These are phyloP conservation scores for Cadophora luteo-olivacea DNA, from an alignment of 2,329 filamentous ascomycete species.

Conservation along the genomic window DNA sequence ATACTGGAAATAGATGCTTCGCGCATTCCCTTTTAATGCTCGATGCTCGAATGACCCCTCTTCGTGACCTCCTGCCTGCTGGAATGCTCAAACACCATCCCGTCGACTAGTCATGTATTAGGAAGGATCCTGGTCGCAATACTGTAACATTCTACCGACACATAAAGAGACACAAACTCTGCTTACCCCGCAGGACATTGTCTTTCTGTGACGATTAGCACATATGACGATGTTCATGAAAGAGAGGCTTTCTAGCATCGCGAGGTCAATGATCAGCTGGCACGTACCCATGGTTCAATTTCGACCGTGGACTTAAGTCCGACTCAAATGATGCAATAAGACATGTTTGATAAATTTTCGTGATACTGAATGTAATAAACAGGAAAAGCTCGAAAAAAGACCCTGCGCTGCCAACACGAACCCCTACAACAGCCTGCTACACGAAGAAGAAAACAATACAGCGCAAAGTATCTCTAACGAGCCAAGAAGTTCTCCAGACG, in stretches of 20 bases:
- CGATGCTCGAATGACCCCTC: no score
- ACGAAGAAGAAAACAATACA: no score
- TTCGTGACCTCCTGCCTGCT: no score
- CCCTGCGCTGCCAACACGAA: background rate
- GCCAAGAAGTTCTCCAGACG: background rate
- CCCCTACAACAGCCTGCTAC: background rate
- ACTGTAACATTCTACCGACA: no score
- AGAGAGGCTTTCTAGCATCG: background rate
- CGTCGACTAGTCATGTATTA: no score
- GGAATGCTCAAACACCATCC: no score
- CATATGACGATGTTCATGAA: background rate
- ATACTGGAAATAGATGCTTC: no score
- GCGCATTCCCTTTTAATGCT: no score
- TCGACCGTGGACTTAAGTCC: background rate
- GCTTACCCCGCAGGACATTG: no score
- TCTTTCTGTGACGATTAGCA: background rate
- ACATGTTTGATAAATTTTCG: no score
- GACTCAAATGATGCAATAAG: background rate
- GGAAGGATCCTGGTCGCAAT: no score
- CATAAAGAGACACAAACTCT: no score
- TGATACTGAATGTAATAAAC: background rate
- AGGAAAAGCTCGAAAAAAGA: background rate
- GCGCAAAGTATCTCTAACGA: background rate
- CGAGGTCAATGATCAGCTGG: background rate
- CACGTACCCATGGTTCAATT: background rate